Evolutionary conservation across 768 basidiomycete genomes (phyloP).

Genomic region (Punctularia strigosozonata): DNA sequence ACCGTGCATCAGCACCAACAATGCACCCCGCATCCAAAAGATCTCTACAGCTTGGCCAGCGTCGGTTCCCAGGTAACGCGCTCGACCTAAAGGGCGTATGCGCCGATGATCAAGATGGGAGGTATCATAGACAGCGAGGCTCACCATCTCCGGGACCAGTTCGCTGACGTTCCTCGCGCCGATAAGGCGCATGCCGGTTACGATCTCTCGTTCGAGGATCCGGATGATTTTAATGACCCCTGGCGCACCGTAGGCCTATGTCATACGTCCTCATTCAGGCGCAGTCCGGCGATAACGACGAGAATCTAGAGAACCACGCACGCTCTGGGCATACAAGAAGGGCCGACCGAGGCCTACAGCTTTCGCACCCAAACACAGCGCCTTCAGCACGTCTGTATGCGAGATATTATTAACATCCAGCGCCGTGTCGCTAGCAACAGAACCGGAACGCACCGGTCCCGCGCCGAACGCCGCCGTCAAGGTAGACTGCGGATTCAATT

Average conservation of each 20-base stretch:
- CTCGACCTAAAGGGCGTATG: slow-evolving; percentile 31
- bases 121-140: slow-evolving; percentile 9
- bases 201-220: slow-evolving; percentile 69
- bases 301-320: slow-evolving; percentile 20
- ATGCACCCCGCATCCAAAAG: too few relatives aligned
- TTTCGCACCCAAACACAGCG: slow-evolving; percentile 77
- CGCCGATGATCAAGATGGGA: slow-evolving; percentile 1
- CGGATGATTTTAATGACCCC: slow-evolving; percentile 56
- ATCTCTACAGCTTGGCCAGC: background rate
- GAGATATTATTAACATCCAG: too few relatives aligned
- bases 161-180: slow-evolving; percentile 58
- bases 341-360: slow-evolving; percentile 81
- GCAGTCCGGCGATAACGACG: background rate
- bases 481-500: slow-evolving; percentile 44
- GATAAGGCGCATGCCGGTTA: slow-evolving; percentile 61
- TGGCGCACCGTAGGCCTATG: slow-evolving; percentile 67
- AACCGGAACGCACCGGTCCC: slow-evolving; percentile 51
- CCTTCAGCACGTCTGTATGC: slow-evolving; percentile 68
- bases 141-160: slow-evolving; percentile 65
- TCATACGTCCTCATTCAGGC: slow-evolving; percentile 3
- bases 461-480: slow-evolving; percentile 74
- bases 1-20: too few relatives aligned
- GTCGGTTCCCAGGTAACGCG: background rate
- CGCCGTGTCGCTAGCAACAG: background rate
- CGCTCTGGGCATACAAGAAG: slow-evolving; percentile 80